Percentiles rank a stretch among this genome's conserved stretches.
Conservation (phyloP, 495 filamentous ascomycete species). For the Xylaria palmicola region DNA sequence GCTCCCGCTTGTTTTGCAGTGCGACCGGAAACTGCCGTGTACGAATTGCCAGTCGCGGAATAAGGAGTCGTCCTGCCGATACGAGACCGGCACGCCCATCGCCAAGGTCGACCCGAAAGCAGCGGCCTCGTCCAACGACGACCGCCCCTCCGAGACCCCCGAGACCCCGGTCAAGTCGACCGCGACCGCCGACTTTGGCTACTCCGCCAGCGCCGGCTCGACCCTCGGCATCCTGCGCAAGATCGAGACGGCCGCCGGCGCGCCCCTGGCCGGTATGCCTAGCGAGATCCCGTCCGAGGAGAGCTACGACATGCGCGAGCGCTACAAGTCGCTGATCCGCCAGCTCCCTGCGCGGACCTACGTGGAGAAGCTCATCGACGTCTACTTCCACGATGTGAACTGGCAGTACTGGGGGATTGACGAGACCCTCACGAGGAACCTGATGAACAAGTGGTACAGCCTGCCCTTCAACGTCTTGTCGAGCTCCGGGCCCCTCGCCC, state of each 20-base stretch:
- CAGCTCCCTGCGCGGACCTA: conserved; percentile 53
- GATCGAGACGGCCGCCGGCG: conserved; percentile 39
- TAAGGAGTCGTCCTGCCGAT: conserved; percentile 48
- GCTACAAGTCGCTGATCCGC: conserved; percentile 53
- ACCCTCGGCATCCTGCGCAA: conserved; percentile 52
- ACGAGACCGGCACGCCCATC: conserved; percentile 51
- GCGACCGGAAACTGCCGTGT: conserved; percentile 61
- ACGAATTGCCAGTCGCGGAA: conserved; percentile 58
- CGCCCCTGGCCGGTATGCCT: conserved; percentile 27
- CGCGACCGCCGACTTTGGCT: conserved; percentile 44
- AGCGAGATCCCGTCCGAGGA: conserved; percentile 25
- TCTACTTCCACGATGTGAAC: conserved; percentile 59
- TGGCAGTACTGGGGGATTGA: conserved; percentile 60
- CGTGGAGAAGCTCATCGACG: conserved; percentile 51
- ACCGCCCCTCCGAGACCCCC: conserved; percentile 18
- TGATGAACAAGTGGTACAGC: conserved; percentile 52
- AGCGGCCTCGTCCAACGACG: conserved; percentile 8
- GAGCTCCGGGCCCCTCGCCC: conserved; percentile 38
- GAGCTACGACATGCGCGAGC: conserved; percentile 40
- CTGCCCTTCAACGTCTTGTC: conserved; percentile 46
- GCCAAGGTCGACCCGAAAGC: conserved; percentile 37
- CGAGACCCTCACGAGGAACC: conserved; percentile 46
- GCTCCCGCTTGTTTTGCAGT: conserved; percentile 35
- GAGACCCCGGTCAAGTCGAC: conserved; percentile 22
- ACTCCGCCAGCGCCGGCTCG: conserved; percentile 44